Base-by-base conservation (phyloP, 768 basidiomycete genomes). In the Suillus subalutaceus region DNA sequence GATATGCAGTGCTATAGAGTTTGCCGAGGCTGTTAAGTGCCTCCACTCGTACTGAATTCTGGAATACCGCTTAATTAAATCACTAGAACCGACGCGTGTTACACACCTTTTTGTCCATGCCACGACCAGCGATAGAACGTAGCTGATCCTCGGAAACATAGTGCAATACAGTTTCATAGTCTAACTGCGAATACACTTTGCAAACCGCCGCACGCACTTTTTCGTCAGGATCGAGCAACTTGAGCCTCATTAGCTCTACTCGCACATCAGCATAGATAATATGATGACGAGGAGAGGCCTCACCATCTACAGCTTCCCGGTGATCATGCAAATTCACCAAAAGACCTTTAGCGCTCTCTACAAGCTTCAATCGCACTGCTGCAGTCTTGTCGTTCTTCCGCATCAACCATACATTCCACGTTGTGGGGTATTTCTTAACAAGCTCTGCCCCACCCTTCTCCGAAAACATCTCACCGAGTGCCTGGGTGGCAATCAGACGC, bases 151-250 rank as follows among this genome's bases (percentile, higher is more conserved):
- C 83, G 10, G 87, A 85, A 37, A 96, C 88, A 71, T 94, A 89
- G 73, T 97, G 96, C 40, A 95, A 74, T 0, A 89, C 91, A 0
- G 90, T 91, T 77, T 99, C 97, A 72, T 94, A 98, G 74, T 98
- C 96, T 13, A 99, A 79, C 63, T 89, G 85, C 1, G 89, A 88
- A 69, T 94, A 94, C 13, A 93, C 78, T 72, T 85, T 89, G 81
- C 95, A 97, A 1, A 89, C 88, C 0, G 94, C 90, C 7, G 91
- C 87, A 37, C 97, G 88, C 50, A 99, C 90, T 72, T 89, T 93
- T 66, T 98, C 97, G 68, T 99, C 97, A 0, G 93, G 90, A 75
- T 99, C 97, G 1, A 85, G 71, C 6, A 97, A 78, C 72, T 96
- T 96, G 16, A 78, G 73, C 30, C 77, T 73, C 40, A 96, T 78